Evolutionary conservation across 2,329 filamentous ascomycete genomes (phyloP).

Genomic region (Microdochium trichocladiopsis): DNA sequence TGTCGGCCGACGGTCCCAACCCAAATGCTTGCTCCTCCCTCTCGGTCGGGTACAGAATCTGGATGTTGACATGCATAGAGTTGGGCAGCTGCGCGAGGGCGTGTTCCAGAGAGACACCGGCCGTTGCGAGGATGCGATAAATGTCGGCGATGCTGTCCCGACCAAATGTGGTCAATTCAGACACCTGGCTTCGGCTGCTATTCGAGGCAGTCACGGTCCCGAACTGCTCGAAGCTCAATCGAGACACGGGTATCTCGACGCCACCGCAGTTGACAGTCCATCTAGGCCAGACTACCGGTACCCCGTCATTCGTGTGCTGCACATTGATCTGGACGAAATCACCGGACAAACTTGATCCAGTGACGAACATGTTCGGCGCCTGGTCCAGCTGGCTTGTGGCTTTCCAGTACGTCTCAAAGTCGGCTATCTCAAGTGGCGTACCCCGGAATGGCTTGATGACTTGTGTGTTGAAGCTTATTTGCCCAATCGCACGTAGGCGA

Average conservation of each 20-base stretch:
- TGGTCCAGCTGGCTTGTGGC: constrained; percentile 89
- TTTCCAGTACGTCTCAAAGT: constrained; percentile 99
- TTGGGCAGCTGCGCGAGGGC: constrained; percentile 69
- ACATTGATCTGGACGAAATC: constrained; percentile 90
- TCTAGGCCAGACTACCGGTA: constrained; percentile 80
- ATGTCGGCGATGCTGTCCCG: constrained; percentile 54
- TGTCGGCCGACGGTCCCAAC: constrained; percentile 69
- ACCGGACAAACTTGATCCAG: constrained; percentile 90
- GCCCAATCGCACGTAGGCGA: constrained; percentile 81
- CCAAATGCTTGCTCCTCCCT: constrained; percentile 64
- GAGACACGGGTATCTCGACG: constrained; percentile 75
- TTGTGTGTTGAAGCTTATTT: constrained; percentile 89
- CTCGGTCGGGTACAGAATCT: constrained; percentile 76
- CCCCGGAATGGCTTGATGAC: constrained; percentile 95
- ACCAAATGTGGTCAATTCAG: constrained; percentile 35
- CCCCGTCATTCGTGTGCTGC: constrained; percentile 80
- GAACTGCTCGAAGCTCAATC: constrained; percentile 71
- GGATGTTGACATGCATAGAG: constrained; percentile 83
- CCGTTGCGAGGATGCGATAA: constrained; percentile 65
- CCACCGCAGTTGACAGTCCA: constrained; percentile 74
- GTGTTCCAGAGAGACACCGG: constrained; percentile 73
- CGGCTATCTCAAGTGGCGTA: constrained; percentile 88
- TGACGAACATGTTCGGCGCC: constrained; percentile 80
- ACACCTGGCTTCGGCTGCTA: constrained; percentile 34
- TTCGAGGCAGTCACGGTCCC: constrained; percentile 39